Evolutionary conservation across 2,329 filamentous ascomycete genomes (phyloP), one percentile per base, ranked within the genome.

Genomic region (Alternaria sp.): DNA sequence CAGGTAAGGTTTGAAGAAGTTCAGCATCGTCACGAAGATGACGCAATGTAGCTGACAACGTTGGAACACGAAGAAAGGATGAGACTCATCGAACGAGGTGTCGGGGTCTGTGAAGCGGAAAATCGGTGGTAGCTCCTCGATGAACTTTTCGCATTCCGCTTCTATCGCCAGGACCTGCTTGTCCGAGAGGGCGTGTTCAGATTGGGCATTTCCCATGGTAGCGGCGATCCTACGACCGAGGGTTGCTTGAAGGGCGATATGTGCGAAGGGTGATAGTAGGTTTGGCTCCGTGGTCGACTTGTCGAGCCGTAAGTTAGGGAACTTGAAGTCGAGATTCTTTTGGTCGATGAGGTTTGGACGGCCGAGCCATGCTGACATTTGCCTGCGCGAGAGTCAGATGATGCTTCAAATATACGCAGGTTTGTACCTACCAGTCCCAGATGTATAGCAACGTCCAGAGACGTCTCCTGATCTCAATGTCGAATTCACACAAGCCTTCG

Each of bases 1-100:
- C n/a, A 87, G 78, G 64, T 80, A 85, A 1, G 79, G 70, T 59
- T 85, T 83, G 11, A 85, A 70, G 9, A 84, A 82, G 47, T 83
- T 76, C 1, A 86, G 73, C 57, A 83, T 79, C 62, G 83, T 82
- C 58, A 84, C 80, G 51, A 83, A 81, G 10, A 80, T 77, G 62
- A 83, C 81, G 15, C 78, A 81, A 51, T 84, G 81, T 4, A 86
- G 66, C 59, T 84, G 81, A 49, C 79, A 77, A 8, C 85, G 81
- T 54, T 87, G 85, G 30, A 83, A 75, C 2, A 80, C 72, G 17
- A 85, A 80, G 72, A 84, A 85, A 0, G 79, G 77, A 60, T 82
- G 75, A 5, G 73, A 65, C 5, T 69, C 65, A 60, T 87, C 85
- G 45, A 81, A 74, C 1, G 76, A 77, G 1, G 70, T 80, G 62